phyloP scores from a whole-genome alignment of 345 rosid genomes.

The Eucalyptus tenuipes region DNA sequence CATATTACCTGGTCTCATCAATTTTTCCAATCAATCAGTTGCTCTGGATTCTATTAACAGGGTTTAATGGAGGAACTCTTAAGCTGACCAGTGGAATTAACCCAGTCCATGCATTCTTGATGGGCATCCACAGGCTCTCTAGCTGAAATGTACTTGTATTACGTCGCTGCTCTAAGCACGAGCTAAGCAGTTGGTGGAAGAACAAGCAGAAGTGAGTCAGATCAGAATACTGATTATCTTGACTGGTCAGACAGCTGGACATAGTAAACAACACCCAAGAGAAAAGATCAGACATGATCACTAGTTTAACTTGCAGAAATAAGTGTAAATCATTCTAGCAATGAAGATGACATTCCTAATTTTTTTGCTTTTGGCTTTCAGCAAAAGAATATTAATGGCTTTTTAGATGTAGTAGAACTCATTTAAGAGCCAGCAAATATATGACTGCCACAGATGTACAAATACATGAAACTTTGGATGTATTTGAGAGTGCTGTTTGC shows the following conservation, averaged over 20 bases:
- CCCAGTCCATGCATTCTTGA: neutral
- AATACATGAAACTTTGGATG: neutral
- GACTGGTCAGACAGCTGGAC: neutral
- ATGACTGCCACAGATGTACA: neutral
- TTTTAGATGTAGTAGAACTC: neutral
- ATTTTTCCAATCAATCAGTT: neutral
- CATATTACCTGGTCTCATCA: neutral
- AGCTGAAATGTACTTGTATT: neutral
- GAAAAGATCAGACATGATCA: neutral
- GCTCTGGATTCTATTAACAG: conserved; percentile 20
- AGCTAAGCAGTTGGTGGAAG: neutral
- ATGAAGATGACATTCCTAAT: neutral
- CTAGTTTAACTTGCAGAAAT: neutral
- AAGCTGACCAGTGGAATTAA: conserved; percentile 12
- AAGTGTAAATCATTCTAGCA: neutral
- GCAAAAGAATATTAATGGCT: neutral
- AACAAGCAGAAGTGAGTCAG: neutral
- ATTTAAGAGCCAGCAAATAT: neutral
- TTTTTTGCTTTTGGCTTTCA: neutral
- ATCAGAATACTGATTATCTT: neutral
- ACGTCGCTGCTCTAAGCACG: neutral
- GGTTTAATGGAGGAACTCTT: conserved; percentile 88
- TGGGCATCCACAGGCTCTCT: neutral
- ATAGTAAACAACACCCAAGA: neutral
- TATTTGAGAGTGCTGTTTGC: neutral